phyloP scores from a whole-genome alignment of 2,329 filamentous ascomycete species.

The Allantophomopsis lycopodina region DNA sequence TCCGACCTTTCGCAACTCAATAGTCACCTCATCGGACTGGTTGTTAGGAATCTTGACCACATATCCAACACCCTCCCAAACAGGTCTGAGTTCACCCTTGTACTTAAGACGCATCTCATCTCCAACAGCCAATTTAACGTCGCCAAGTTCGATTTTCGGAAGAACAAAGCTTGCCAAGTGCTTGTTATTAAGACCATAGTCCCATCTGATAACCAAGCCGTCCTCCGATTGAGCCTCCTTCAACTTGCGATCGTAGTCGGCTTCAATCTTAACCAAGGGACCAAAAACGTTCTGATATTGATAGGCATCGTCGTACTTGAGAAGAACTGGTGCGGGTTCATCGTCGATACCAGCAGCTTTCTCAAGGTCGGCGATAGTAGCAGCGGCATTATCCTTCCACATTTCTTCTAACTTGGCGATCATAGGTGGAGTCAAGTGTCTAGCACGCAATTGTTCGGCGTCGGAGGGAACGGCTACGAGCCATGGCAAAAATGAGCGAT shows the following conservation, averaged over 20 bases:
- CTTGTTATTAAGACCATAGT: conserved; percentile 92
- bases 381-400: conserved; percentile 90
- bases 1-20: conserved; percentile 85
- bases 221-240: conserved; percentile 98
- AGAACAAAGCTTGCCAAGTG: conserved; percentile 90
- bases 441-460: conserved; percentile 87
- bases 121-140: conserved; percentile 94
- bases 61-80: conserved; percentile 97
- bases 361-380: conserved; percentile 82
- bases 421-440: conserved; percentile 84
- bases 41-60: conserved; percentile 99
- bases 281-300: conserved; percentile 99
- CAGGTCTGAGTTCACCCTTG: conserved; percentile 78
- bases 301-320: conserved; percentile 93
- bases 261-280: conserved; percentile 95
- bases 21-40: conserved; percentile 91
- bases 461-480: conserved; percentile 82
- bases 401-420: conserved; percentile 95
- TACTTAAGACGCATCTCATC: conserved; percentile 98
- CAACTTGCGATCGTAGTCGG: conserved; percentile 96
- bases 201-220: conserved; percentile 87
- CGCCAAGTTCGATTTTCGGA: conserved; percentile 91
- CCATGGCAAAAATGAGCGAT: conserved; percentile 90
- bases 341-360: conserved; percentile 88
- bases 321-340: conserved; percentile 80